Evolutionary conservation across 225 moss, liverwort and hornwort genomes (phyloP), one percentile per base, ranked within the genome.

Genomic region (Marchantia polymorpha): DNA sequence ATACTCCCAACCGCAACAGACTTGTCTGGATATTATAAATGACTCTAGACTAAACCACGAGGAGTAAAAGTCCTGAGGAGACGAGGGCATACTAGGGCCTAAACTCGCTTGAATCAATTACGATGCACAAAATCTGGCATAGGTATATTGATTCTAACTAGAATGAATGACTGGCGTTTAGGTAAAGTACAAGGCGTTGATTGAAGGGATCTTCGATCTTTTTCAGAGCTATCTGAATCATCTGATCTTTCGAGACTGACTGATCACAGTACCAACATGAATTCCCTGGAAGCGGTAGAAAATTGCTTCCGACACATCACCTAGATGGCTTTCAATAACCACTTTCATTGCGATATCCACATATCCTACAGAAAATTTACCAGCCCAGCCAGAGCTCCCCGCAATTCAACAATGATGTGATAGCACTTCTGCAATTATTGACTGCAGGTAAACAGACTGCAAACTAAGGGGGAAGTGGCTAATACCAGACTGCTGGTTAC

Each of bases 101-200:
- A 14, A 52, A 75, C 74, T 75, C 54, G 19, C 47, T 63, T 23
- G 64, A 64, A 48, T 77, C 64, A 65, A 58, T 31, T 61, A 20
- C 26, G 12, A 26, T 48, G 26, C 47, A 22, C 1, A 49, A 7
- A 8, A 77, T 23, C 64, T 25, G 51, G 64, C 48, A 64, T 20
- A 51, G 4, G 60, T 77, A 6, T 64, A 77, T 10, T n/a, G 77
- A 48, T 77, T 64, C 64, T 49, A 22, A 74, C 4, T 67, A 61
- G 20, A 73, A 77, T 73, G 68, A 84, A 74, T 74, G 81, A 61
- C 61, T 78, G 52, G 22, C 25, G 22, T 49, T 22, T 20, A 48
- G 61, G 7, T 64, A 12, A 27, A 46, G 48, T 73, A 84, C 80
- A 81, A 67, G 77, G 55, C 50, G 23, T 51, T 48, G 26, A 58